phyloP scores from a whole-genome alignment of 768 basidiomycete species.

The Russula emetica region DNA sequence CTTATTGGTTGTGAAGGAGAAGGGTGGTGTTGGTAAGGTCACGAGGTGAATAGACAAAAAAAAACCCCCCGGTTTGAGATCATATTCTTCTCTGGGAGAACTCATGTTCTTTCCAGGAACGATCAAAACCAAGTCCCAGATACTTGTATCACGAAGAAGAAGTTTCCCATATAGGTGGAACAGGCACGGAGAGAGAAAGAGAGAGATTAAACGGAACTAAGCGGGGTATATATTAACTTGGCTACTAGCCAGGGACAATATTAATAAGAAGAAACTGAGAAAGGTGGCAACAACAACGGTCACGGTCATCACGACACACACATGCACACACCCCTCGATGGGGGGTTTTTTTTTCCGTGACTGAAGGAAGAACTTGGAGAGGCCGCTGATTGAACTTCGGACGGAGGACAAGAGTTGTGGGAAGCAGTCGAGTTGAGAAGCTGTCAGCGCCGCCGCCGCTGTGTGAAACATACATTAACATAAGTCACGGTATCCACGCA shows the following conservation, averaged over 20 bases:
- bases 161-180: conserved; percentile 1
- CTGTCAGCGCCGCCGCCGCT: conserved; percentile 4
- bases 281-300: background rate
- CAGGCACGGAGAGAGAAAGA: background rate
- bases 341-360: background rate
- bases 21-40: conserved; percentile 35
- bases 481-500: too few relatives aligned
- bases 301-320: background rate
- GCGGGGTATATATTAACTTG: background rate
- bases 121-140: conserved; percentile 5
- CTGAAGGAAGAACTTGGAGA: background rate
- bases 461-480: background rate
- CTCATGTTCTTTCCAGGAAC: conserved; percentile 21
- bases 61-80: background rate
- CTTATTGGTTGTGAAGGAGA: conserved; percentile 32
- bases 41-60: conserved; percentile 34
- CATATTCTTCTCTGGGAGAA: background rate
- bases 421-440: background rate
- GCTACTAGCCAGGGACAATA: background rate
- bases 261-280: background rate
- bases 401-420: background rate
- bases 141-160: background rate
- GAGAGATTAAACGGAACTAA: background rate
- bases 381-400: conserved; percentile 2
- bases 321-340: background rate